Base-by-base conservation (phyloP, 1,139 yeast species). In the Diutina scorzettiae region DNA sequence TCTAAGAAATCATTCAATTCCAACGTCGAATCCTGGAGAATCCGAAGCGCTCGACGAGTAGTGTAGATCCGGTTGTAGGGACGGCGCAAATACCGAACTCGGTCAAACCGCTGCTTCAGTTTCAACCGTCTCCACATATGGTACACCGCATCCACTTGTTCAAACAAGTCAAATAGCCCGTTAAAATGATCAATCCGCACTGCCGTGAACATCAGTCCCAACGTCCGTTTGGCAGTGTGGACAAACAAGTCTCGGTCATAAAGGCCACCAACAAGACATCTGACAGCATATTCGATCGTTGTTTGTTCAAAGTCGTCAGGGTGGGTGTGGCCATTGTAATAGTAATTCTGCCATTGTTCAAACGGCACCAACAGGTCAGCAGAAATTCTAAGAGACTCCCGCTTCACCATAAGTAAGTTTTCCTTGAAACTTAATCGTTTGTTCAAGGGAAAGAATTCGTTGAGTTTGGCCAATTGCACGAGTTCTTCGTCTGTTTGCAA, bases 211-310 rank as follows among this genome's bases (percentile, higher is more conserved):
- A 14, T 34, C 16, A n/a, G 19, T 8, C 39, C 39, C 28, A 34
- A 34, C 28, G 16, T 23, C 28, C 23, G 23, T n/a, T 34, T 21
- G 20, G 28, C 28, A 6, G 16, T n/a, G 11, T 34, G 39, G 12
- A 34, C 24, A 34, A 34, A 34, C 28, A 34, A 34, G 20, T 23
- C 27, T n/a, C 39, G 39, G 12, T 34, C 39, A 16, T 34, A 34
- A 2, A 20, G n/a, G 7, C 39, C 39, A 11, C 28, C 27, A 5
- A 34, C 27, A n/a, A 34, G 16, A n/a, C 27, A 21, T 7, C 28
- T 23, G 11, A 34, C 28, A 20, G 39, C 39, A 14, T 34, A 23
- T 12, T n/a, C 16, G n/a, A 8, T 14, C 29, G 17, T n/a, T 16
- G 14, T n/a, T 4, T 12, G 28, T 9, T 23, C 17, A n/a, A 20